phyloP scores from a whole-genome alignment of 202 grass and related monocot species.

The Digitaria exilis region DNA sequence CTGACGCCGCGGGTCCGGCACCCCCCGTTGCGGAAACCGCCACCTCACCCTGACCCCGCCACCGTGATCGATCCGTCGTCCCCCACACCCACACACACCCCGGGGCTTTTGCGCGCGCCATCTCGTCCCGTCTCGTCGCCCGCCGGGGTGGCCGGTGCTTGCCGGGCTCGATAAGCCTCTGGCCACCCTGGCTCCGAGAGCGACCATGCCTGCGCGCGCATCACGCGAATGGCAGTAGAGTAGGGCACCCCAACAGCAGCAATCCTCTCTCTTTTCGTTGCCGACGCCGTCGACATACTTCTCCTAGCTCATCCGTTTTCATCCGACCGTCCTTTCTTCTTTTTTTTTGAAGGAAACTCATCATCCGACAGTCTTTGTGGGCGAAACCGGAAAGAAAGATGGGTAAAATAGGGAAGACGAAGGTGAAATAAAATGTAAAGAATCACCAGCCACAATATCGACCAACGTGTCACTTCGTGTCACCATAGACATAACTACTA shows the following conservation, averaged over 20 bases:
- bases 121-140: background rate
- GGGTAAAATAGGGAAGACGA: background rate
- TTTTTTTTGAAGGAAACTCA: background rate
- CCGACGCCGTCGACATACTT: background rate
- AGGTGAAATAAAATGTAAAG: background rate
- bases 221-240: background rate
- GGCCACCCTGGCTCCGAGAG: conserved; percentile 10
- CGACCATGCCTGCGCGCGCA: background rate
- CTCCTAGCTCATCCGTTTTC: too few relatives aligned
- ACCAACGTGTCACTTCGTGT: background rate
- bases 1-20: conserved; percentile 6
- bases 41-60: background rate
- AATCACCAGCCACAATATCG: background rate
- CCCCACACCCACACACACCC: too few relatives aligned
- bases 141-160: background rate
- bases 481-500: too few relatives aligned
- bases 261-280: background rate
- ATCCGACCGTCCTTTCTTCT: too few relatives aligned
- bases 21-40: background rate
- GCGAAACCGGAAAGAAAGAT: conserved; percentile 1
- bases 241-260: background rate
- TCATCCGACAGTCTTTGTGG: background rate
- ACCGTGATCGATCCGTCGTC: background rate
- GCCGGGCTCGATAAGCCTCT: conserved; percentile 3
- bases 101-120: background rate